Conservation (phyloP, 805 yeast genomes). For the Starmerella stigmatis region DNA sequence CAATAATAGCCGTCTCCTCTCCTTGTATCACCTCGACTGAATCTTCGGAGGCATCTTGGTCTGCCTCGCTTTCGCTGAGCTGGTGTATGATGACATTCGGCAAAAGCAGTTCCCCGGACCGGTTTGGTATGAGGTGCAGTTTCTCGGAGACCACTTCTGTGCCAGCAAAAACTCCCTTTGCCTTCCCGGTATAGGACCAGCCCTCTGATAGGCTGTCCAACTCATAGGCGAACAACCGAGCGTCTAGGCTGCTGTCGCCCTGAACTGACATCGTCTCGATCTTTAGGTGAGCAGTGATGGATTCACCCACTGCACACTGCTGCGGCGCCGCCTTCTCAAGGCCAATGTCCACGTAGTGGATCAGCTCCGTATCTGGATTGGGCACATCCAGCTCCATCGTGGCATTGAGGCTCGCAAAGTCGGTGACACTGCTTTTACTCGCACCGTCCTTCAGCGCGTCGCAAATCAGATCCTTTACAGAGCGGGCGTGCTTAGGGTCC, state of each 20-base stretch:
- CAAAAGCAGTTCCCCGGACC: slow-evolving; percentile 57
- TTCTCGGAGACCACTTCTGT: slow-evolving; percentile 25
- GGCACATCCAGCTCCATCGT: slow-evolving; percentile 46
- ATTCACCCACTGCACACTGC: slow-evolving; percentile 50
- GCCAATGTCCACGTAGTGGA: slow-evolving; percentile 47
- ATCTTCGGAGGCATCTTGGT: not conserved
- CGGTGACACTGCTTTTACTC: not conserved
- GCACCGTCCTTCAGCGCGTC: not conserved
- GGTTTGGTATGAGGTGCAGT: slow-evolving; percentile 58
- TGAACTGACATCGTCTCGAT: slow-evolving; percentile 28
- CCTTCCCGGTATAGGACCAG: slow-evolving; percentile 75
- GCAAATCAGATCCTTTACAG: slow-evolving; percentile 2
- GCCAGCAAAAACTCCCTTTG: slow-evolving; percentile 41
- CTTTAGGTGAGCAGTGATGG: slow-evolving; percentile 39
- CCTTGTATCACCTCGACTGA: not conserved
- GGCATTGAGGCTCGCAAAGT: slow-evolving; percentile 13
- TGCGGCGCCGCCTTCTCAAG: slow-evolving; percentile 27
- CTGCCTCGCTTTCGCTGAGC: slow-evolving; percentile 39
- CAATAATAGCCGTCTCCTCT: slow-evolving; percentile 35
- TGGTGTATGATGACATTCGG: slow-evolving; percentile 43
- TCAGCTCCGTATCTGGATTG: slow-evolving; percentile 48
- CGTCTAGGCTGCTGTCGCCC: not conserved
- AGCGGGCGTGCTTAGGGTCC: slow-evolving; percentile 14
- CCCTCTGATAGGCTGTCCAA: slow-evolving; percentile 47
- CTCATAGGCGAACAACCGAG: slow-evolving; percentile 37